phyloP scores from a whole-genome alignment of 1,284 basidiomycete species.

The Trichosporon ovoides region DNA sequence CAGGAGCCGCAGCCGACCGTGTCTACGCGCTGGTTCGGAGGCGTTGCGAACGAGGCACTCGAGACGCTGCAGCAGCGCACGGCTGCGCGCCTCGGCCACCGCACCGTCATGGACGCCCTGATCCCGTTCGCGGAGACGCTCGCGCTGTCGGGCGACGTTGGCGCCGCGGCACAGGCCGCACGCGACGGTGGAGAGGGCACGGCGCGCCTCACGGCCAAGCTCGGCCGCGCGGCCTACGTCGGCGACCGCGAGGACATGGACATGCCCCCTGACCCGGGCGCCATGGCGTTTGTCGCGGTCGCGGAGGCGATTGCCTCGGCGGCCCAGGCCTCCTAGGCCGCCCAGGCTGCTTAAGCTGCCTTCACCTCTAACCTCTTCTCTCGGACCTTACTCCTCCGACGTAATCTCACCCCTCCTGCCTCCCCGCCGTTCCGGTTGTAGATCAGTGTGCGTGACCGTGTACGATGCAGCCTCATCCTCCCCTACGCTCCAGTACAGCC shows the following conservation, averaged over 20 bases:
- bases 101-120: conserved; percentile 52
- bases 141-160: conserved; percentile 34
- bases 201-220: conserved; percentile 45
- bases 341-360: too few species aligned
- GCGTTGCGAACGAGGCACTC: conserved; percentile 29
- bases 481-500: too few species aligned
- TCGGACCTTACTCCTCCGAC: too few species aligned
- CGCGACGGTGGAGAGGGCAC: conserved; percentile 48
- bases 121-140: conserved; percentile 49
- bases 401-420: too few species aligned
- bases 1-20: conserved; percentile 7
- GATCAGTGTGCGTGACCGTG: too few species aligned
- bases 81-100: conserved; percentile 48
- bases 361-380: too few species aligned
- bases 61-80: conserved; percentile 48
- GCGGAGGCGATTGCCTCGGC: conserved; percentile 30
- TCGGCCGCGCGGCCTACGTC: conserved; percentile 51
- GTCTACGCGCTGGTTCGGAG: conserved; percentile 8
- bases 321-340: not conserved
- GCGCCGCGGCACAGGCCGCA: conserved; percentile 40
- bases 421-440: too few species aligned
- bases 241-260: conserved; percentile 37
- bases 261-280: conserved; percentile 47
- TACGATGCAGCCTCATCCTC: too few species aligned
- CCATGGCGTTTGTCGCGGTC: conserved; percentile 44